Base-by-base conservation (phyloP, 345 rosid genomes). In the Raphanus raphanistrum region DNA sequence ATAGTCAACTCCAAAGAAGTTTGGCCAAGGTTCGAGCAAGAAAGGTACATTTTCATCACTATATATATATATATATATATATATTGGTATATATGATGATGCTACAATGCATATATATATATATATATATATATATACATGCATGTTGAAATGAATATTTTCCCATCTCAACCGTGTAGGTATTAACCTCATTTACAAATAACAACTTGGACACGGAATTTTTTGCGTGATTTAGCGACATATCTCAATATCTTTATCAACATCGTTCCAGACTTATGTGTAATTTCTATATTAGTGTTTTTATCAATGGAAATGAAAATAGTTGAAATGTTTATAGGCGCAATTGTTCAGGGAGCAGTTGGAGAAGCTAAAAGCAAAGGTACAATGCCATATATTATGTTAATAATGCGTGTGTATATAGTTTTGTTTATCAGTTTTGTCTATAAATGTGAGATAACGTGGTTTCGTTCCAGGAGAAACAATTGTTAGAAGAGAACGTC, bases 331-430 rank as follows among this genome's bases (percentile, higher is more conserved):
- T 76, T 48, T 80, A 0, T 86, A 91, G 97, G 82, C 55, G 71
- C 79, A 78, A 33, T 73, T 91, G 68, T 81, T 78, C 33, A 63
- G 63, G 41, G 90, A 88, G 83, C 88, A 84, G 77, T 28, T 85
- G 64, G 77, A 82, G 77, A 84, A 84, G 57, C 83, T 87, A 50
- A 77, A 83, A 79, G 85, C 72, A 65, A 84, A 83, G 91, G 97
- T 88, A 77, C 28, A 29, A 52, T 48, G 63, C 66, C 43, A 38
- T 52, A 54, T 35, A 3, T 36, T 63, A 58, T 66, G 41, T 58
- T 65, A 31, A 16, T 72, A 58, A 71, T 17, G 5, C 13, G 10
- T 66, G 2, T 31, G 4, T 27, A 21, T 3, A 11, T 12, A 21
- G 52, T 11, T 4, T 55, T n/a, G 29, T 55, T 48, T 27, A 59